These are phyloP conservation scores for Camillea tinctor DNA, from an alignment of 2,329 filamentous ascomycete genomes.

Conservation along the genomic window DNA sequence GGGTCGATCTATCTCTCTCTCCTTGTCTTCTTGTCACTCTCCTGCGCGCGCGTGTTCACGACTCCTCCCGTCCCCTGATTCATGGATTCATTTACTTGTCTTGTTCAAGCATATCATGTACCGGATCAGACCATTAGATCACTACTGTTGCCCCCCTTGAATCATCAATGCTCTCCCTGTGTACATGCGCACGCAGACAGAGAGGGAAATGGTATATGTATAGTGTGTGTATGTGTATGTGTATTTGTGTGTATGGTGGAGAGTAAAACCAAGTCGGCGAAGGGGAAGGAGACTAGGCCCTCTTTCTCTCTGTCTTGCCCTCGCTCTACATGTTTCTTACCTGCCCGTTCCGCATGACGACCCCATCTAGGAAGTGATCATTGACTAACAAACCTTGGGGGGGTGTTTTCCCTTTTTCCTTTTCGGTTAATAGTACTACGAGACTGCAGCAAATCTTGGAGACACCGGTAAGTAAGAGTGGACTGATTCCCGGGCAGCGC, in stretches of 20 bases:
- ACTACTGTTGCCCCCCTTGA: no score
- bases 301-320: background rate
- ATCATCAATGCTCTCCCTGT: no score
- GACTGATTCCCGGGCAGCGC: constrained; percentile 6
- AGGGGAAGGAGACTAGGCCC: constrained; percentile 8
- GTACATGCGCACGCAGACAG: no score
- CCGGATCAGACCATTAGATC: no score
- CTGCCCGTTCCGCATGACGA: background rate
- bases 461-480: constrained; percentile 68
- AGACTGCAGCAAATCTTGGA: constrained; percentile 93
- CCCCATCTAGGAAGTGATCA: constrained; percentile 1
- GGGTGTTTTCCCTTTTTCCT: no score
- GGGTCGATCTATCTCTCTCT: constrained; percentile 25
- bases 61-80: no score
- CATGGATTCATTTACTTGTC: no score
- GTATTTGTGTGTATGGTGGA: background rate
- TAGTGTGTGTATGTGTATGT: background rate
- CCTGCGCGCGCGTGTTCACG: background rate
- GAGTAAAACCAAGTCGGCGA: constrained; percentile 1
- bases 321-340: background rate
- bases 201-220: background rate
- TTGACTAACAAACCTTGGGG: constrained; percentile 22
- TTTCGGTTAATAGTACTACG: constrained; percentile 72
- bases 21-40: no score
- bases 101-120: no score